Base-by-base conservation (phyloP, 768 basidiomycete genomes). In the Holtermannia corniformis region DNA sequence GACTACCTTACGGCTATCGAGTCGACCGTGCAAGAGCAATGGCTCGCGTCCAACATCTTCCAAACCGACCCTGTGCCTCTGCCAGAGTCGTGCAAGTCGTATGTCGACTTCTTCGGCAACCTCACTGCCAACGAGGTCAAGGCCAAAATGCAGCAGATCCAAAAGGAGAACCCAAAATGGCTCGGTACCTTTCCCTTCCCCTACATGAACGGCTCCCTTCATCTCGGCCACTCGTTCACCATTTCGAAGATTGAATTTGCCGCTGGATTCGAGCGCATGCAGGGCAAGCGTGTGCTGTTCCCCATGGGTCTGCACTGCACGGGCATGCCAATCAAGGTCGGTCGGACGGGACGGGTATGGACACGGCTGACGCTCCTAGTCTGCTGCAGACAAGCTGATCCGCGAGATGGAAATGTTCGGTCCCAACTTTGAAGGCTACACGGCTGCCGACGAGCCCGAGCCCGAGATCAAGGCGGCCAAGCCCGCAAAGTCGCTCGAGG, bases 241-340 rank as follows among this genome's bases (percentile, higher is more conserved):
- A 88, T 97, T 74, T 90, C 88, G 51, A 99, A 99, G 76, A 84
- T 97, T 71, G 95, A 99, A 71, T 99, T 97, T 63, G 82, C 83
- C 0, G 86, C 93, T 28, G 95, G 95, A 24, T 97, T 87, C 73
- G 84, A 99, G 74, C 79, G 93, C 41, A 83, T 99, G 86, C 70
- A 91, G 58, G 93, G 95, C 48, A 95, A 95, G 76, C 79, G 87
- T 14, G 89, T 86, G 24, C 74, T 99, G 61, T 97, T 96, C 75
- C 95, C 95, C n/a, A 86, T 92, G 66, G 95, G 88, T 45, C 87
- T 95, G 74, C 95, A 99, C 75, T 87, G 86, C 63, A 99, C 95
- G 4, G 95, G 95, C 27, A 86, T 99, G 89, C 95, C 95, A 37
- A 99, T 99, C 78, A 97, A 96, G 81, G 93, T 88, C 56, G 54